These are phyloP conservation scores for Tetrapisispora iriomotensis DNA, from an alignment of 805 yeast genomes.

Conservation along the genomic window DNA sequence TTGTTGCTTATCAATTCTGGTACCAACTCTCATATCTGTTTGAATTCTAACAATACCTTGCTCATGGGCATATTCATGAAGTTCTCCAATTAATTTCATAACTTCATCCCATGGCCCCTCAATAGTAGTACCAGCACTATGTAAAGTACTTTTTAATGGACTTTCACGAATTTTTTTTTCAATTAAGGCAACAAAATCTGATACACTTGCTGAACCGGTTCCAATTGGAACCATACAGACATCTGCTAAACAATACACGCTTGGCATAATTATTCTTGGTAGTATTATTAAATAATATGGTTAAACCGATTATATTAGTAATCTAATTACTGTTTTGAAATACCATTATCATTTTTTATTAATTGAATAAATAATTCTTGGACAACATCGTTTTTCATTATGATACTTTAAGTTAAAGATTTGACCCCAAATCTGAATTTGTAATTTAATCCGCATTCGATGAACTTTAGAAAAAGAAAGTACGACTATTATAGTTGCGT, in stretches of 20 bases:
- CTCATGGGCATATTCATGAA: slow-evolving; percentile 64
- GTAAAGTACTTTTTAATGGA: slow-evolving; percentile 58
- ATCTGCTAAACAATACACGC: slow-evolving; percentile 68
- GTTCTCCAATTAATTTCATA: slow-evolving; percentile 62
- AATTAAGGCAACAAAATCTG: slow-evolving; percentile 66
- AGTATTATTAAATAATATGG: too few species aligned
- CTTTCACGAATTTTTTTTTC: slow-evolving; percentile 55
- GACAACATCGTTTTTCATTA: too few species aligned
- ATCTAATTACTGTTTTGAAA: too few species aligned
- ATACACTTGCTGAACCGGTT: slow-evolving; percentile 66
- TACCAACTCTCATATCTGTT: slow-evolving; percentile 79
- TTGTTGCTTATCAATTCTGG: slow-evolving; percentile 68
- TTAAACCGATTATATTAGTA: too few species aligned
- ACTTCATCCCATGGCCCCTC: slow-evolving; percentile 92
- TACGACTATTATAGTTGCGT: too few species aligned
- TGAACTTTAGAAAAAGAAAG: too few species aligned
- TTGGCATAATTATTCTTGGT: slow-evolving; percentile 3
- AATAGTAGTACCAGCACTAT: slow-evolving; percentile 87
- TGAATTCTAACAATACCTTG: slow-evolving; percentile 72
- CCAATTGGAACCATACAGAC: slow-evolving; percentile 85
- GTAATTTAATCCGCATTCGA: too few species aligned
- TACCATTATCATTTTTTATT: too few species aligned
- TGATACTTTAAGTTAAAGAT: too few species aligned
- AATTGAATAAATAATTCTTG: too few species aligned
- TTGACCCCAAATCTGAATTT: too few species aligned